phyloP scores from a whole-genome alignment of 2,329 filamentous ascomycete genomes.

The Akanthomyces uredinophilus region DNA sequence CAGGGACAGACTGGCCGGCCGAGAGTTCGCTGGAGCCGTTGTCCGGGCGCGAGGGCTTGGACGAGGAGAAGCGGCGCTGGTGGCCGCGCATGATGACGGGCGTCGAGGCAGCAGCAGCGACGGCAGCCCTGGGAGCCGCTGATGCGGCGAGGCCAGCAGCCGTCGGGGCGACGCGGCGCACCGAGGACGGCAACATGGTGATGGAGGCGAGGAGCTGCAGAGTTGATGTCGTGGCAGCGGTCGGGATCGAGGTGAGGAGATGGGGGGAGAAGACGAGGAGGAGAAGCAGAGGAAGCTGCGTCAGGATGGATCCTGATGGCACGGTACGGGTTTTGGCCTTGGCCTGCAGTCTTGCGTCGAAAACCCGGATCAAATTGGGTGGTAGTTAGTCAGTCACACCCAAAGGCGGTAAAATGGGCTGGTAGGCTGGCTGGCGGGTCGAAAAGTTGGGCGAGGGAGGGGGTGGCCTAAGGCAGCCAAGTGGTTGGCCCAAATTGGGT shows the following conservation, averaged over 20 bases:
- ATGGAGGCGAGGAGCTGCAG: slow-evolving; percentile 14
- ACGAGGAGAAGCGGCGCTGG: slow-evolving; percentile 55
- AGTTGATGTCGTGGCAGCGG: slow-evolving; percentile 15
- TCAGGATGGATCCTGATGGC: slow-evolving; percentile 16
- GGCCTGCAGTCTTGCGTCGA: neutral
- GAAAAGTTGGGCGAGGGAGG: slow-evolving; percentile 11
- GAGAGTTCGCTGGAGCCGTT: slow-evolving; percentile 49
- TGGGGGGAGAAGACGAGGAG: slow-evolving; percentile 8
- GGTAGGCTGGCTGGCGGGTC: neutral
- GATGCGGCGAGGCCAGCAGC: slow-evolving; percentile 37
- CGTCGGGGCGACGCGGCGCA: slow-evolving; percentile 50
- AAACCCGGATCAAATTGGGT: slow-evolving; percentile 3
- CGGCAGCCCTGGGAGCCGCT: slow-evolving; percentile 37
- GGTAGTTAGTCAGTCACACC: neutral
- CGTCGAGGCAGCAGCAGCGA: slow-evolving; percentile 28
- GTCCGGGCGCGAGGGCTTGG: slow-evolving; percentile 58
- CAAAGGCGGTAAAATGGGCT: slow-evolving; percentile 12
- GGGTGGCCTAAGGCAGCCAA: slow-evolving; percentile 16
- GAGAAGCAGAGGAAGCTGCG: slow-evolving; percentile 1
- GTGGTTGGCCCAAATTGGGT: neutral
- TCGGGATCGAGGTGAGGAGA: neutral
- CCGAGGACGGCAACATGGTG: slow-evolving; percentile 50
- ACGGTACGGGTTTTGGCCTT: neutral
- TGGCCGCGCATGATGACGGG: slow-evolving; percentile 37
- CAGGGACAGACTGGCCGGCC: slow-evolving; percentile 44